Conservation (phyloP, 139 green algal species). For the Astrephomene gubernaculifera region DNA sequence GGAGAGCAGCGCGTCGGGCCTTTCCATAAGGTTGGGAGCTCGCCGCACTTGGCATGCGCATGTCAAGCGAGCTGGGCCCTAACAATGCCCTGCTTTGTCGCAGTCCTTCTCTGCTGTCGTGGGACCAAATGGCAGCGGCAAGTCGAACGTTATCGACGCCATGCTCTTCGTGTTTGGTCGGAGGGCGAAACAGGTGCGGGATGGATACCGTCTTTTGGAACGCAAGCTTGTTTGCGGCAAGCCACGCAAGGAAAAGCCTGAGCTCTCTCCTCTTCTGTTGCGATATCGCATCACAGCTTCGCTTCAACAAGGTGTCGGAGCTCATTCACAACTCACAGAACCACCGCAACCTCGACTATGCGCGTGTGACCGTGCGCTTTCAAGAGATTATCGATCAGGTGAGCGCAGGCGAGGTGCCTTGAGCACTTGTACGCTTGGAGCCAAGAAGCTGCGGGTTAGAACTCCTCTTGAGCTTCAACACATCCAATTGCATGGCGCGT, state of each 20-base stretch:
- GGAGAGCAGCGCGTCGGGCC: slow-evolving; percentile 92
- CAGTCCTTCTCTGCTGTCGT: slow-evolving; percentile 98
- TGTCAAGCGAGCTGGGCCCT: neutral
- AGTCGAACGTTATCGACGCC: slow-evolving; percentile 99
- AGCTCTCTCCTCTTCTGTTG: too few species aligned
- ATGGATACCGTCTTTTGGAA: neutral
- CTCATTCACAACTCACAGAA: slow-evolving; percentile 99
- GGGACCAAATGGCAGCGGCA: slow-evolving; percentile 97
- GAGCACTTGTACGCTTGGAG: too few species aligned
- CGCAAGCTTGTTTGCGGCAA: too few species aligned
- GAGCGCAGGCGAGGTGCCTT: slow-evolving; percentile 27
- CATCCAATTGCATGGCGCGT: too few species aligned
- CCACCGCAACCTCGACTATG: slow-evolving; percentile 87
- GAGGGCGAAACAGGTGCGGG: slow-evolving; percentile 92
- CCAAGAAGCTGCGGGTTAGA: too few species aligned
- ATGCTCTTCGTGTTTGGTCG: slow-evolving; percentile 99
- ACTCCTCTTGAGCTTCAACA: too few species aligned
- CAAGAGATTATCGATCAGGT: slow-evolving; percentile 97
- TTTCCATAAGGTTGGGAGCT: slow-evolving; percentile 94
- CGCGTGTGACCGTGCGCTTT: slow-evolving; percentile 95
- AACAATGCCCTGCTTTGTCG: slow-evolving; percentile 2
- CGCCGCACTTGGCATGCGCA: neutral
- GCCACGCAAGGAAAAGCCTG: too few species aligned
- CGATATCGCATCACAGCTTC: slow-evolving; percentile 90
- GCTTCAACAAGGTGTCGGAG: slow-evolving; percentile 99